Base-by-base conservation (phyloP, 768 basidiomycete species). In the Collybia mongolica region DNA sequence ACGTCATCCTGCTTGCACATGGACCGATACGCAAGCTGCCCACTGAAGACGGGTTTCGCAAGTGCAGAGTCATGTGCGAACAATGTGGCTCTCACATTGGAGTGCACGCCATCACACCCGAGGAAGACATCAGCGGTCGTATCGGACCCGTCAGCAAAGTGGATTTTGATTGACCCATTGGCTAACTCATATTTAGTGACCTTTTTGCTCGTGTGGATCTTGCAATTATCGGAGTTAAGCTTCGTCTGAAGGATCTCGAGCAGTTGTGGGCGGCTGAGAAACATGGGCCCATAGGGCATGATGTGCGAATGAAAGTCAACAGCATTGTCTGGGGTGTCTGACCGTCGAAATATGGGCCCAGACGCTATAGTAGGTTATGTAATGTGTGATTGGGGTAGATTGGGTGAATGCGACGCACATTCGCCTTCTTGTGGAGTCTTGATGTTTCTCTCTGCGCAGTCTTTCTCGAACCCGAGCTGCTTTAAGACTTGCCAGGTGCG, bases 71-170 rank as follows among this genome's bases (percentile, higher is more conserved):
- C 24, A 7, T 26, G 24, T 26, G 24, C 24, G 26, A 62, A 65
- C 39, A 67, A 39, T 0, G 54, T 48, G 6, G 47, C 59, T 17
- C 66, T 52, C 1, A 57, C 55, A 2, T 52, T 40, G 14, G 66
- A 67, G 52, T 65, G 62, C n/a, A 76, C 55, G 1, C 75, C 74
- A 52, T 76, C 74, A 15, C 72, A 71, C 5, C 72, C 75, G 41
- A 76, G 47, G 2, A 77, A 63, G 11, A 77, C 48, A 32, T 77
- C 69, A 0, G 73, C 54, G 1, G 54, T 59, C 14, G 59, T 51
- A 0, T 44, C 64, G 3, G 69, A 60, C 1, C 60, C 63, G 42
- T 65, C 64, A 2, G 51, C 48, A 43, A 72, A 62, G 0, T 44
- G 37, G 17, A 69, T 43, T 5, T 44, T 22, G 18, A 69, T 40